Evolutionary conservation across 805 yeast species (phyloP).

Genomic region (Blastobotrys americana): DNA sequence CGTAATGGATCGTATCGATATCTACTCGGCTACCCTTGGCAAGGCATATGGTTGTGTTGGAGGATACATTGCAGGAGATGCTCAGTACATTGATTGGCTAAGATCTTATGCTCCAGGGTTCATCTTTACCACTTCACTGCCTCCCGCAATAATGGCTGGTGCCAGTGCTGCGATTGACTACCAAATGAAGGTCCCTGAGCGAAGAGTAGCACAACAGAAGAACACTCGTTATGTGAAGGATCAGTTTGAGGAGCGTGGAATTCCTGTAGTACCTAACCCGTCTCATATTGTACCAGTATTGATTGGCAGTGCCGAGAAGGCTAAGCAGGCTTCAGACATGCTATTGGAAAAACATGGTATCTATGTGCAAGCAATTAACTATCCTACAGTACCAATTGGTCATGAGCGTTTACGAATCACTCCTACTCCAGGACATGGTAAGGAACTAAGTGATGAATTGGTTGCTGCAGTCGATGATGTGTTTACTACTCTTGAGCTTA

Average conservation of each 20-base stretch:
- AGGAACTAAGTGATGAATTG: slow-evolving; percentile 66
- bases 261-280: slow-evolving; percentile 96
- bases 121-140: slow-evolving; percentile 92
- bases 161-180: slow-evolving; percentile 79
- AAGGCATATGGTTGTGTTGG: slow-evolving; percentile 97
- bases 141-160: slow-evolving; percentile 98
- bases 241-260: slow-evolving; percentile 59
- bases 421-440: slow-evolving; percentile 96
- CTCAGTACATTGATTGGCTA: slow-evolving; percentile 83
- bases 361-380: slow-evolving; percentile 96
- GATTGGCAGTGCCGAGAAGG: slow-evolving; percentile 89
- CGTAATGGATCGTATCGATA: slow-evolving; percentile 83
- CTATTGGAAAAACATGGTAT: slow-evolving; percentile 76
- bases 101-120: slow-evolving; percentile 96
- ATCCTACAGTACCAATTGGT: slow-evolving; percentile 95
- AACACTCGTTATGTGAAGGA: slow-evolving; percentile 81
- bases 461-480: slow-evolving; percentile 74
- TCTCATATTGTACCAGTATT: slow-evolving; percentile 94
- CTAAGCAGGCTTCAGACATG: slow-evolving; percentile 85
- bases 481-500: slow-evolving; percentile 65
- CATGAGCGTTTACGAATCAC: slow-evolving; percentile 94
- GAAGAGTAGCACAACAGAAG: slow-evolving; percentile 76
- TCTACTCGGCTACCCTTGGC: slow-evolving; percentile 96
- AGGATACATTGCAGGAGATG: slow-evolving; percentile 91
- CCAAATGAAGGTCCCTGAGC: slow-evolving; percentile 68